Evolutionary conservation across 2,329 filamentous ascomycete species (phyloP).

Genomic region (Coniochaeta sp.): DNA sequence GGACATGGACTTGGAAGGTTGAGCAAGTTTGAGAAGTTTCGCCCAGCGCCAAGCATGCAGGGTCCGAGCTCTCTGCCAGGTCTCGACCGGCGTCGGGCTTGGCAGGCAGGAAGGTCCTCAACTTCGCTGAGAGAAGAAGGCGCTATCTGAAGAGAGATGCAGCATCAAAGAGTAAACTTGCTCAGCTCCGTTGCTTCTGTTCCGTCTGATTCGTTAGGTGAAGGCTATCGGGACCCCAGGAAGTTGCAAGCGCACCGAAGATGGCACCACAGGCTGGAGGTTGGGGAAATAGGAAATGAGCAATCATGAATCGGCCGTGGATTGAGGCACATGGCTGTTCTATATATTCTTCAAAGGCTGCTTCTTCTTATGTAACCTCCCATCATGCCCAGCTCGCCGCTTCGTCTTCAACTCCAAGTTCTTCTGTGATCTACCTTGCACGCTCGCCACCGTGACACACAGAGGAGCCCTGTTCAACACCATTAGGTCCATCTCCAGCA

Average conservation of each 20-base stretch:
- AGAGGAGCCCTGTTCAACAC: neutral
- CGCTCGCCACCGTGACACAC: neutral
- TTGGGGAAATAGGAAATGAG: neutral
- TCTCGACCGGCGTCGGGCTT: neutral
- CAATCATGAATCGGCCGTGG: neutral
- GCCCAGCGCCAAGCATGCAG: neutral
- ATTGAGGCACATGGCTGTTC: neutral
- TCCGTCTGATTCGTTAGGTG: neutral
- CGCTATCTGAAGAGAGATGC: neutral
- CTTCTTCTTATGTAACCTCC: neutral
- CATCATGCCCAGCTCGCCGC: neutral
- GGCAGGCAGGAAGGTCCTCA: neutral
- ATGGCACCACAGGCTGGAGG: neutral
- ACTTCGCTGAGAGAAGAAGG: neutral
- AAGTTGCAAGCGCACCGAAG: neutral
- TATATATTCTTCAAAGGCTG: neutral
- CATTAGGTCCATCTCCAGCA: neutral
- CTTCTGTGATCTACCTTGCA: neutral
- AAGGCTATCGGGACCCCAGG: neutral
- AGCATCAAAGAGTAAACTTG: neutral
- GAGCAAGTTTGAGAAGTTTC: conserved; percentile 1
- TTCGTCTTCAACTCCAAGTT: neutral
- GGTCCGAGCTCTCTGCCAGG: neutral
- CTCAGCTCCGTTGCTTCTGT: neutral
- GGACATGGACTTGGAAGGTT: neutral